These are phyloP conservation scores for Stipa capillata DNA, from an alignment of 176 grass and related monocot species.

Conservation along the genomic window DNA sequence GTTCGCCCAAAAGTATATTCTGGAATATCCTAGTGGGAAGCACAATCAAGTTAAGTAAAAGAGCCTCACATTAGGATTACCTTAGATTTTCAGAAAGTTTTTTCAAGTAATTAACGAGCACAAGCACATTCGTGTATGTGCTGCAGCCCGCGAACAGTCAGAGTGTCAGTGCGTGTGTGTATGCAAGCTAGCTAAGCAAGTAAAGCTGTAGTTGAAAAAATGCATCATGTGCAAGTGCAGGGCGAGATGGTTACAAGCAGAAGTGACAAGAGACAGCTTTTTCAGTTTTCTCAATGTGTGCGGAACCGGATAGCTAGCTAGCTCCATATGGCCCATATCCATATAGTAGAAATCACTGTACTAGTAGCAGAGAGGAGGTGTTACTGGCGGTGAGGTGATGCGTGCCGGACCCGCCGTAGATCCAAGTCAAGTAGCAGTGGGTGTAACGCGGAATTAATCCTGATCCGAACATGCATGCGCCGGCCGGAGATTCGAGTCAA, in stretches of 20 bases:
- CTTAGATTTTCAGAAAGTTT: neutral
- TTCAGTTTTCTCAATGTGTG: neutral
- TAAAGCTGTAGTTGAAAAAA: neutral
- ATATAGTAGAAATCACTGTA: neutral
- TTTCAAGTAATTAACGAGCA: neutral
- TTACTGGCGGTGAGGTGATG: neutral
- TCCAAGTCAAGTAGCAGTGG: neutral
- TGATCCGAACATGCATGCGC: neutral
- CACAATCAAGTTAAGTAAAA: neutral
- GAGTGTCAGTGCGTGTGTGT: neutral
- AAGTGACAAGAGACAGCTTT: slow-evolving; percentile 2
- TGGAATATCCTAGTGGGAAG: neutral
- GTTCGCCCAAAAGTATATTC: neutral
- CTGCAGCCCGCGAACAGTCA: neutral
- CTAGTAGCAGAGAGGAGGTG: no score
- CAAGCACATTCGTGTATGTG: neutral
- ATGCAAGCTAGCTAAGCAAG: neutral
- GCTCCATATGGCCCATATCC: neutral
- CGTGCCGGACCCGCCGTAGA: no score
- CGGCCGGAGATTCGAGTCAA: slow-evolving; percentile 21
- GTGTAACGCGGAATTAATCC: slow-evolving; percentile 16
- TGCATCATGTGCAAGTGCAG: neutral
- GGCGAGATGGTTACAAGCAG: neutral
- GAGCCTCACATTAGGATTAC: neutral
- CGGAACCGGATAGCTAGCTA: neutral